Conservation (phyloP, 1,284 basidiomycete species). For the Leccinum glutinopallens region DNA sequence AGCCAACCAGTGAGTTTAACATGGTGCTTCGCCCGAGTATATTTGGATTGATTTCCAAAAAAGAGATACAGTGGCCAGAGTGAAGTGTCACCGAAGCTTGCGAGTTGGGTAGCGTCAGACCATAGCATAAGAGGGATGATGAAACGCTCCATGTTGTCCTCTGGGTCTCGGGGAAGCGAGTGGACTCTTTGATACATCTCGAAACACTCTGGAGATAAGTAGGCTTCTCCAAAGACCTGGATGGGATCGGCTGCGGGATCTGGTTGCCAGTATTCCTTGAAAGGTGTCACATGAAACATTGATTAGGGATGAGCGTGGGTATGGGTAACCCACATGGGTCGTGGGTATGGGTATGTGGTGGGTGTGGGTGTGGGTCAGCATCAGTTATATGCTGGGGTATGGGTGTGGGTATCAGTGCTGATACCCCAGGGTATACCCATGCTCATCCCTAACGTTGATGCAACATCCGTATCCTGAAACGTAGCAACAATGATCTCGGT, state of each 20-base stretch:
- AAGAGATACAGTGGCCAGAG: neutral
- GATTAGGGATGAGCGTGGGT: too few relatives aligned
- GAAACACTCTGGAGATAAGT: conserved; percentile 13
- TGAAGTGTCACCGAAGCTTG: neutral
- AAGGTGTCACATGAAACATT: conserved; percentile 19
- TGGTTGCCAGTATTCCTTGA: conserved; percentile 22
- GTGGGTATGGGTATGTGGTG: too few relatives aligned
- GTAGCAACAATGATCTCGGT: conserved; percentile 3
- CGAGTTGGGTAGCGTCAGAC: neutral
- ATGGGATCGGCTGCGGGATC: neutral
- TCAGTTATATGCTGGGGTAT: too few relatives aligned
- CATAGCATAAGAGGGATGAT: neutral
- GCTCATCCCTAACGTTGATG: too few relatives aligned
- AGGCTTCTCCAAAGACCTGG: conserved; percentile 25
- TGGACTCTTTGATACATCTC: neutral
- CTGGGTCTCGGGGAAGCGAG: neutral
- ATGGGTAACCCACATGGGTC: too few relatives aligned
- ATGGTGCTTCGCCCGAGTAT: too few relatives aligned
- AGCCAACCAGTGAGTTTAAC: too few relatives aligned
- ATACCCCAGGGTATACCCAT: too few relatives aligned
- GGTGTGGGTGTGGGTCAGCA: too few relatives aligned
- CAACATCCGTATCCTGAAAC: neutral
- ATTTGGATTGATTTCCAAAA: conserved; percentile 1
- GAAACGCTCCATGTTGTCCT: neutral
- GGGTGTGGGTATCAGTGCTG: too few relatives aligned